phyloP scores from a whole-genome alignment of 495 filamentous ascomycete genomes.

The Astrocystis sublimbata region DNA sequence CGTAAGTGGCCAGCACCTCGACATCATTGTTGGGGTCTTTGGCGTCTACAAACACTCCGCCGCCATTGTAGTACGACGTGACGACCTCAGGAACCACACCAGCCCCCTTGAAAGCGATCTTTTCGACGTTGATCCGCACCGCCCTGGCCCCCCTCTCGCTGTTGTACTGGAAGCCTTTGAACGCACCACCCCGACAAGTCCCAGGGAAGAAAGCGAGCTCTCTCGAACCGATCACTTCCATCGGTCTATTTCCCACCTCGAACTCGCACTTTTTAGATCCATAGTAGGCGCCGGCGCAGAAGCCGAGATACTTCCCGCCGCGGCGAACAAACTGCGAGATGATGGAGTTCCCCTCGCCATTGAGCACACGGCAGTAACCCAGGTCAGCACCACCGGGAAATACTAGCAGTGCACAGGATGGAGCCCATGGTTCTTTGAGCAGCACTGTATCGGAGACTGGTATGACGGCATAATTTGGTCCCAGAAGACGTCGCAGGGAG shows the following conservation, averaged over 20 bases:
- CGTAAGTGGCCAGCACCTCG: conserved; percentile 81
- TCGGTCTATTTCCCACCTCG: conserved; percentile 74
- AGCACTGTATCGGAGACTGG: conserved; percentile 76
- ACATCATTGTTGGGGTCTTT: conserved; percentile 62
- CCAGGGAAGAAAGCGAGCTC: conserved; percentile 90
- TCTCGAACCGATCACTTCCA: conserved; percentile 84
- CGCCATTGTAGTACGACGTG: conserved; percentile 88
- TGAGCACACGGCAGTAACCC: conserved; percentile 83
- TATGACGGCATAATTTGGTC: conserved; percentile 90
- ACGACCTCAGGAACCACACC: conserved; percentile 63
- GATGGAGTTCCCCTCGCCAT: conserved; percentile 81
- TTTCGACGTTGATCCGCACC: conserved; percentile 64
- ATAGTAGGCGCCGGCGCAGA: conserved; percentile 96
- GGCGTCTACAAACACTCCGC: conserved; percentile 90
- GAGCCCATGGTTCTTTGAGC: conserved; percentile 87
- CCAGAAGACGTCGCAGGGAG: conserved; percentile 84
- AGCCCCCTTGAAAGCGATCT: conserved; percentile 55
- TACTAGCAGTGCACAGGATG: conserved; percentile 84
- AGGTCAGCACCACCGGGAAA: conserved; percentile 95
- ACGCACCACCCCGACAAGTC: conserved; percentile 81
- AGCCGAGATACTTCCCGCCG: conserved; percentile 85
- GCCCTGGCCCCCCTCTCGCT: conserved; percentile 85
- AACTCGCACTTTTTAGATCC: conserved; percentile 81
- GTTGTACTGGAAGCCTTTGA: conserved; percentile 86
- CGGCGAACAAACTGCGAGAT: conserved; percentile 82